Conservation (phyloP, 768 basidiomycete genomes). For the Suillus placidus region DNA sequence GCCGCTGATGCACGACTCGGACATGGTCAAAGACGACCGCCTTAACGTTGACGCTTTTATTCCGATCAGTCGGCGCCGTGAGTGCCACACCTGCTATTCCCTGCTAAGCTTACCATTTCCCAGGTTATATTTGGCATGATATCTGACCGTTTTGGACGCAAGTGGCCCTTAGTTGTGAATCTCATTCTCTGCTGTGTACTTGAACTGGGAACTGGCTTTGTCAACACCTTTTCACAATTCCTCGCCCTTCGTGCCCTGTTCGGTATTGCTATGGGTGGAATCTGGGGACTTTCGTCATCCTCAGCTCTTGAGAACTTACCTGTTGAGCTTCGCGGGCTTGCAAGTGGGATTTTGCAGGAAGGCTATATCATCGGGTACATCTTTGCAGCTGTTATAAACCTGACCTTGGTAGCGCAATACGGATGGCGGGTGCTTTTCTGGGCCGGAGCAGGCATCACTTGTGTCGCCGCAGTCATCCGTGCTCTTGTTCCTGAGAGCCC, state of each 20-base stretch:
- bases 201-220: constrained; percentile 82
- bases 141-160: constrained; percentile 88
- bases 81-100: constrained; percentile 20
- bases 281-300: constrained; percentile 84
- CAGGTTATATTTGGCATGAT: constrained; percentile 75
- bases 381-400: constrained; percentile 80
- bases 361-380: constrained; percentile 89
- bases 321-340: constrained; percentile 81
- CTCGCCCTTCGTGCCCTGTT: constrained; percentile 82
- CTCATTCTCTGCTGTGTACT: constrained; percentile 70
- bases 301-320: constrained; percentile 91
- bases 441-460: constrained; percentile 69
- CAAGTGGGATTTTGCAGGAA: constrained; percentile 83
- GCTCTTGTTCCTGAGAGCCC: constrained; percentile 76
- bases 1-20: background rate
- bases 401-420: constrained; percentile 50
- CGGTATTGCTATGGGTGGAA: constrained; percentile 86
- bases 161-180: constrained; percentile 88
- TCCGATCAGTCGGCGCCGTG: constrained; percentile 79
- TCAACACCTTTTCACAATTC: constrained; percentile 75
- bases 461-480: constrained; percentile 71
- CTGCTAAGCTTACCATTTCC: background rate
- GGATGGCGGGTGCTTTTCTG: constrained; percentile 87
- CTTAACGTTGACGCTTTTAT: constrained; percentile 89
- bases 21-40: constrained; percentile 56